These are phyloP conservation scores for Mycena sp. DNA, from an alignment of 1,284 basidiomycete species.

Conservation along the genomic window DNA sequence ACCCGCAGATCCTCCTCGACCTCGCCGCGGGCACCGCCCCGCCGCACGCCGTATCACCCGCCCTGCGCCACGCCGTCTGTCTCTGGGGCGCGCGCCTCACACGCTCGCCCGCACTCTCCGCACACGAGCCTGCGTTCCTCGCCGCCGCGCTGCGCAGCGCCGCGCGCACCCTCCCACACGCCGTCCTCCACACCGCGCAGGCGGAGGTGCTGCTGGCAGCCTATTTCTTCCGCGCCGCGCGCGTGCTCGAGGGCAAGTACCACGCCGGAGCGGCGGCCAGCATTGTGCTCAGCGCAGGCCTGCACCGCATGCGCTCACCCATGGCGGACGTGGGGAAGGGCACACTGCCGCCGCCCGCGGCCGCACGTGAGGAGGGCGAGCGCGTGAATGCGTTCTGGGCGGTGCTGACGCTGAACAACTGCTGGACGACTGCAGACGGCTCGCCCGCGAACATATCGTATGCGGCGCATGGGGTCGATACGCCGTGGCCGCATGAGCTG, in stretches of 20 bases:
- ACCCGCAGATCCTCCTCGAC: constrained; percentile 19
- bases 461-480: constrained; percentile 23
- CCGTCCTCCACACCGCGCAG: constrained; percentile 35
- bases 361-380: constrained; percentile 50
- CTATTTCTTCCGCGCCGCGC: constrained; percentile 54
- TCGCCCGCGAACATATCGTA: constrained; percentile 28
- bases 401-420: constrained; percentile 49
- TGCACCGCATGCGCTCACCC: constrained; percentile 46
- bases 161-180: constrained; percentile 43
- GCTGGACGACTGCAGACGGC: constrained; percentile 38
- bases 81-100: constrained; percentile 27
- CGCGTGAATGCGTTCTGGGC: constrained; percentile 55
- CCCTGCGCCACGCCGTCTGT: constrained; percentile 16
- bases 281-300: constrained; percentile 45
- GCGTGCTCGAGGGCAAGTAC: constrained; percentile 51
- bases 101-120: constrained; percentile 45
- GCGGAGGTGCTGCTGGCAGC: constrained; percentile 46
- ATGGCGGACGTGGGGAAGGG: neutral
- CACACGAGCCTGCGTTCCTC: constrained; percentile 4
- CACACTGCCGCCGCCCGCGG: constrained; percentile 34
- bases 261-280: constrained; percentile 49
- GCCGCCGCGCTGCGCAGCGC: constrained; percentile 17
- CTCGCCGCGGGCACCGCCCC: constrained; percentile 39
- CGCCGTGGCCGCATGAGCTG: constrained; percentile 37
- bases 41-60: constrained; percentile 12